Percentiles rank a stretch among this genome's conserved stretches.
phyloP scores from a whole-genome alignment of 352 stramenopile species.

The Aphanomyces invadans region DNA sequence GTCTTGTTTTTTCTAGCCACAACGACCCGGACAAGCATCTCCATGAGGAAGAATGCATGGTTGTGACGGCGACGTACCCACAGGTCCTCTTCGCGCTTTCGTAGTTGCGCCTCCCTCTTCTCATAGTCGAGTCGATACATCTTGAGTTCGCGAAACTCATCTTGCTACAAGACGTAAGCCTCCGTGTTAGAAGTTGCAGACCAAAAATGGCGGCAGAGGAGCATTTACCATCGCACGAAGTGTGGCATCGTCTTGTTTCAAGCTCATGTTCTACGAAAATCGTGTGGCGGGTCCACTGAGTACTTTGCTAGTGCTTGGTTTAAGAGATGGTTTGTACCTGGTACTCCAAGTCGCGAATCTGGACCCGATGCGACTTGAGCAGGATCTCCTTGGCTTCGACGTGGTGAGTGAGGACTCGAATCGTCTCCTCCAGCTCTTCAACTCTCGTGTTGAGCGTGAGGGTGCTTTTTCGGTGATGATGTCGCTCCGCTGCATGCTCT shows the following conservation, averaged over 20 bases:
- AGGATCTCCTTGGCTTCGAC: conserved; percentile 51
- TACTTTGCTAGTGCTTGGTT: conserved; percentile 2
- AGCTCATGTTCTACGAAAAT: conserved; percentile 31
- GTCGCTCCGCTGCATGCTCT: conserved; percentile 39
- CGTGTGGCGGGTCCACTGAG: conserved; percentile 25
- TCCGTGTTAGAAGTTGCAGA: too few species aligned
- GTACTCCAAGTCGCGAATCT: conserved; percentile 40
- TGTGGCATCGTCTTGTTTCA: conserved; percentile 21
- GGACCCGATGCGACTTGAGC: conserved; percentile 39
- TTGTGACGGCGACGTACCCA: neutral
- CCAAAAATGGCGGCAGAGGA: too few species aligned
- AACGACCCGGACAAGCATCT: neutral
- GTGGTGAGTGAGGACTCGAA: conserved; percentile 35
- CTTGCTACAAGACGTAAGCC: conserved; percentile 3
- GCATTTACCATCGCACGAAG: neutral
- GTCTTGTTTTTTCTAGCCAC: conserved; percentile 2
- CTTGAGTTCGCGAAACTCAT: conserved; percentile 38
- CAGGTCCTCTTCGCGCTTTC: conserved; percentile 4
- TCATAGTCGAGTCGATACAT: conserved; percentile 23
- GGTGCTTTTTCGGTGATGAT: conserved; percentile 28
- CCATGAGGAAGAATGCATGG: neutral
- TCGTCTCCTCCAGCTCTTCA: conserved; percentile 27
- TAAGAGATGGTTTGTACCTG: conserved; percentile 28
- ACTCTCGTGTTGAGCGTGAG: conserved; percentile 23
- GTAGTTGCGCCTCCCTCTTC: neutral